Base-by-base conservation (phyloP, 2,329 filamentous ascomycete genomes). In the Cadophora sp. region DNA sequence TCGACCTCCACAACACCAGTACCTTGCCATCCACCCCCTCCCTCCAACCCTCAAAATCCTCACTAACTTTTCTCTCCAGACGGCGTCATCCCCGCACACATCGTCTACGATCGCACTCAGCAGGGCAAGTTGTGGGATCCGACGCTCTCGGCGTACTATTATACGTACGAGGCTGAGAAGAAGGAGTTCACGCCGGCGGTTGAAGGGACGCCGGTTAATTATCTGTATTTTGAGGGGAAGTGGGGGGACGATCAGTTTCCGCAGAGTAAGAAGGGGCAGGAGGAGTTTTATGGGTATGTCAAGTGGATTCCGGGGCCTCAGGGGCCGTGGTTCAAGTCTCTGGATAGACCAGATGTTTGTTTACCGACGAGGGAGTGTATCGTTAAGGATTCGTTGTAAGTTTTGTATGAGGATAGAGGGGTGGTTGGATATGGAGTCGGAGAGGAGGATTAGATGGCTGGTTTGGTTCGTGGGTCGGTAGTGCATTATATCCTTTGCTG, bases 221-320 rank as follows among this genome's bases (percentile, higher is more conserved):
- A 94, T 93, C 97, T 97, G 77, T 90, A 96, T 77, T 98, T 91
- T 78, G 83, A 84, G 29, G 95, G 94, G 37, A 89, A 89, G 70
- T 98, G 95, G 95, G 95, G 95, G 40, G 95, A 98, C 79, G 92
- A 94, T 76, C 86, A 93, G 72, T 97, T 97, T 76, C 88, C 89
- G 0, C 78, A 80, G 4, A 79, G 82, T 27, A 80, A 79, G 27
- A 80, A 84, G 62, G 66, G 70, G 6, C 74, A 76, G 65, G 65
- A 69, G 22, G 81, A 82, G 43, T 82, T 86, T 26, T 83, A 70
- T 53, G 71, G 69, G 3, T 74, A 68, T 64, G 64, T 82, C 14
- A 86, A 85, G 73, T 90, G 84, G 73, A 78, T 77, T 0, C 79
- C 78, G 64, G 88, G 88, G 2, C 88, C 88, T 0, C 87, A 85